Base-by-base conservation (phyloP, 371 early-diverging fungal genomes). In the Lichtheimia hyalospora region DNA sequence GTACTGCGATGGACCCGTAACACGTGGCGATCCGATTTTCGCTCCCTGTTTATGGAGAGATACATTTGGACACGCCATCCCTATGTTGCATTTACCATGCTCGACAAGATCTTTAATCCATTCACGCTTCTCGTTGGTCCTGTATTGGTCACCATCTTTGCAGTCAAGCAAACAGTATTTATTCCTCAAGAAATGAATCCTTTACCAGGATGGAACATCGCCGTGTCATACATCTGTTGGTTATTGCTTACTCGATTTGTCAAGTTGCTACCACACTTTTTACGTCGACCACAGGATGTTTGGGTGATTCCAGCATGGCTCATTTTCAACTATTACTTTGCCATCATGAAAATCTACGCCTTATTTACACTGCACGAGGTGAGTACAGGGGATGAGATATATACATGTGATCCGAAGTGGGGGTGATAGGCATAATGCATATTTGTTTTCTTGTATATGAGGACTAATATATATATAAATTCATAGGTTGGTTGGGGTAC, bases 51-150 rank as follows among this genome's bases (percentile, higher is more conserved):
- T 56, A 79, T 68, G 28, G 89, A 89, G 55, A 77, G 88, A 3
- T 53, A 64, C 39, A 81, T 89, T 49, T 89, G 89, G 89, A 54
- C 56, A 14, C 82, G 88, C 12, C 79, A 87, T 57, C 87, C 89
- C 3, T 89, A 81, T 62, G 86, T 86, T 7, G 87, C 89, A 23
- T 89, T 89, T 53, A 84, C 86, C 7, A 89, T 89, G 89, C 61
- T 89, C 14, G 89, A 89, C 75, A 89, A 89, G 70, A 72, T 87
- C 55, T 85, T 89, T 64, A 89, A 89, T 58, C 89, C 89, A 0
- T 67, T 89, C 62, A 86, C 88, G 0, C 70, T 89, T 24, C 74
- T 89, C 13, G 81, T 85, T 7, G 89, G 89, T 0, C 89, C 89
- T 1, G 69, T 82, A 21, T 77, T 86, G 7, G 87, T 89, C n/a